These are phyloP conservation scores for Pyrenochaeta sp. DNA, from an alignment of 2,329 filamentous ascomycete species.

Conservation along the genomic window DNA sequence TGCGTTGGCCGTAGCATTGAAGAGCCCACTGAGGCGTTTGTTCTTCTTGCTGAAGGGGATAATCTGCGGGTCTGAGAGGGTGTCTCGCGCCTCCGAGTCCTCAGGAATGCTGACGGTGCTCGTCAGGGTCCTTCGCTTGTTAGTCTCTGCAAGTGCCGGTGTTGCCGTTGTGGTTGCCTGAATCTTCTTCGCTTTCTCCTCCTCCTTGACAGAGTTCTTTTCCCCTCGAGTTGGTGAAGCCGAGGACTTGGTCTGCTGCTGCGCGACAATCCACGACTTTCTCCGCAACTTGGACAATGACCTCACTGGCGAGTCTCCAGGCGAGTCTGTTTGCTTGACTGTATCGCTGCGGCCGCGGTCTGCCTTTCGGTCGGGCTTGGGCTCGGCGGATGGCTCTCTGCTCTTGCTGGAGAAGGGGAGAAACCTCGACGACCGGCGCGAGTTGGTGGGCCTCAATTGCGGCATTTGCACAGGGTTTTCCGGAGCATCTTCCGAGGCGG, in stretches of 20 bases:
- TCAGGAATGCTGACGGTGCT: slow-evolving; percentile 40
- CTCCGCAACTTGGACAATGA: slow-evolving; percentile 44
- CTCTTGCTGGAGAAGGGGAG: slow-evolving; percentile 44
- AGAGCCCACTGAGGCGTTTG: slow-evolving; percentile 44
- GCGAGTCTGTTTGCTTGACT: slow-evolving; percentile 33
- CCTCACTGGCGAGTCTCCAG: slow-evolving; percentile 37
- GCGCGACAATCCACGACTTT: slow-evolving; percentile 45
- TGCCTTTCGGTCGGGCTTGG: slow-evolving; percentile 33
- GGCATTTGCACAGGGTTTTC: slow-evolving; percentile 40
- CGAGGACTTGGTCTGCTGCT: slow-evolving; percentile 16
- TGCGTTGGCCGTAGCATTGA: slow-evolving; percentile 32
- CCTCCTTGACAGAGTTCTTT: slow-evolving; percentile 25
- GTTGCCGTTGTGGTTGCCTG: slow-evolving; percentile 10
- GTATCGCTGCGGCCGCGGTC: slow-evolving; percentile 35
- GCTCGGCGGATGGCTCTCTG: slow-evolving; percentile 41
- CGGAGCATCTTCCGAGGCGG: slow-evolving; percentile 48
- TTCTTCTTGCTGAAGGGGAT: slow-evolving; percentile 43
- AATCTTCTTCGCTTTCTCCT: slow-evolving; percentile 24
- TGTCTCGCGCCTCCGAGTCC: slow-evolving; percentile 29
- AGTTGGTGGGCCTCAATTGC: slow-evolving; percentile 39
- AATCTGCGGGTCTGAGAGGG: slow-evolving; percentile 25
- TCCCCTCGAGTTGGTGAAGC: slow-evolving; percentile 23
- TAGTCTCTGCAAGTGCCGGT: no score
- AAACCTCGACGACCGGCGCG: slow-evolving; percentile 47
- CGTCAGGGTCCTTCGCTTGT: slow-evolving; percentile 35